These are phyloP conservation scores for Achaetomium macrosporum DNA, from an alignment of 2,329 filamentous ascomycete species.

Conservation along the genomic window DNA sequence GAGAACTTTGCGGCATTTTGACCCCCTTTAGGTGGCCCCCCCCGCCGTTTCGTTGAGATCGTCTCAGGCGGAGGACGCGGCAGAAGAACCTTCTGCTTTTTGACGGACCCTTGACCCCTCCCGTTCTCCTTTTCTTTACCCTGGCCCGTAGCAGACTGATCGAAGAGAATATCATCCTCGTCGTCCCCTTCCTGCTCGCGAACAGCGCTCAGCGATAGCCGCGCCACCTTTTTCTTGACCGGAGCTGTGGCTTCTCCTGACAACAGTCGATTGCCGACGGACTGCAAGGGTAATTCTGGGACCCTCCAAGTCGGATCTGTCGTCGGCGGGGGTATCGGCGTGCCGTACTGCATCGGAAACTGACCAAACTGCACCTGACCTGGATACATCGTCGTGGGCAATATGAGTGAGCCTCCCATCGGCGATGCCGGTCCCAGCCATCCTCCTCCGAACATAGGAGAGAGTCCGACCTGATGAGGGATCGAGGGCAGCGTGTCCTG, in stretches of 20 bases:
- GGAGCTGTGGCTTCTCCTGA: slow-evolving; percentile 6
- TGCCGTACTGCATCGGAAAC: slow-evolving; percentile 11
- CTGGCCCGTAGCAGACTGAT: background rate
- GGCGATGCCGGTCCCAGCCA: slow-evolving; percentile 4
- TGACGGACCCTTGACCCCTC: background rate
- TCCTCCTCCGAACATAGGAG: slow-evolving; percentile 1
- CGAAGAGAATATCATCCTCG: slow-evolving; percentile 31
- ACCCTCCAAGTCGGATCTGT: slow-evolving; percentile 35
- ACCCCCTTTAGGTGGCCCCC: background rate
- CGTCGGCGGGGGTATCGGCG: slow-evolving; percentile 1
- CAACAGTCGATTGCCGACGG: slow-evolving; percentile 12
- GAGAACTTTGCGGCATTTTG: background rate
- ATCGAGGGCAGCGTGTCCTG: background rate
- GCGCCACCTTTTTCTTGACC: slow-evolving; percentile 14
- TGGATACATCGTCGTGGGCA: slow-evolving; percentile 12
- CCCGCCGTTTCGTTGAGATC: background rate
- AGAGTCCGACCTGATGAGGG: background rate
- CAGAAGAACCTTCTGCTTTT: slow-evolving; percentile 11
- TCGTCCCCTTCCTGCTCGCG: slow-evolving; percentile 20
- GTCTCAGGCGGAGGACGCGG: background rate
- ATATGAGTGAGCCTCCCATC: background rate
- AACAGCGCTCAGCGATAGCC: slow-evolving; percentile 12
- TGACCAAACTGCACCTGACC: slow-evolving; percentile 10
- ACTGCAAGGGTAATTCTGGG: slow-evolving; percentile 31
- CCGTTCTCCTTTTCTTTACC: background rate